Conservation (phyloP, 768 basidiomycete genomes). For the Boletus rubroflammeus region DNA sequence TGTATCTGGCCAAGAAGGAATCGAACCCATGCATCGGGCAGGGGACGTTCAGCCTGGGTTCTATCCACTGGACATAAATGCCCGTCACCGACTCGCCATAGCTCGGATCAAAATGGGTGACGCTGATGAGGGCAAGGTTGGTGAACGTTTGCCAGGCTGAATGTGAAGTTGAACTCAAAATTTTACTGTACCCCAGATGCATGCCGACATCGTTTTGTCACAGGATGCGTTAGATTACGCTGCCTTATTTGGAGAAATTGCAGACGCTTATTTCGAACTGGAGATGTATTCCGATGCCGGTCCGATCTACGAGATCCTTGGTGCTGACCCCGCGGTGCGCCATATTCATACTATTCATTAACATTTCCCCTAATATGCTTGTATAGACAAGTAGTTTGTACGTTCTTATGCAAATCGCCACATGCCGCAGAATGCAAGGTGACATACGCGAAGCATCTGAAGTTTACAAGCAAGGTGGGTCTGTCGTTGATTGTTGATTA, state of each 20-base stretch:
- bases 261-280: slow-evolving; percentile 64
- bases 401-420: slow-evolving; percentile 62
- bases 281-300: not conserved
- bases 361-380: not conserved
- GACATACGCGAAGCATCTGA: slow-evolving; percentile 75
- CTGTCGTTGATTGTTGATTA: not conserved
- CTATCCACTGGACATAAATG: slow-evolving; percentile 16
- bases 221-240: slow-evolving; percentile 77
- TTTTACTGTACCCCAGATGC: slow-evolving; percentile 48
- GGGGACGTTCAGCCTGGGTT: not conserved
- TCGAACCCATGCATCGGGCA: not conserved
- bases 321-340: not conserved
- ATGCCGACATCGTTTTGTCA: slow-evolving; percentile 65
- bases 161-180: not conserved
- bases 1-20: slow-evolving; percentile 50
- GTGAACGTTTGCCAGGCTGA: not conserved
- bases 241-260: slow-evolving; percentile 76
- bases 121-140: slow-evolving; percentile 77
- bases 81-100: slow-evolving; percentile 79
- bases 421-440: slow-evolving; percentile 75
- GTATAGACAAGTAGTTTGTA: not conserved
- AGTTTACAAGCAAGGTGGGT: slow-evolving; percentile 76
- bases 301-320: not conserved
- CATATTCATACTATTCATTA: not conserved
- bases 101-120: slow-evolving; percentile 79